Evolutionary conservation across 768 basidiomycete genomes (phyloP).

Genomic region (Leucocoprinus birnbaumii): DNA sequence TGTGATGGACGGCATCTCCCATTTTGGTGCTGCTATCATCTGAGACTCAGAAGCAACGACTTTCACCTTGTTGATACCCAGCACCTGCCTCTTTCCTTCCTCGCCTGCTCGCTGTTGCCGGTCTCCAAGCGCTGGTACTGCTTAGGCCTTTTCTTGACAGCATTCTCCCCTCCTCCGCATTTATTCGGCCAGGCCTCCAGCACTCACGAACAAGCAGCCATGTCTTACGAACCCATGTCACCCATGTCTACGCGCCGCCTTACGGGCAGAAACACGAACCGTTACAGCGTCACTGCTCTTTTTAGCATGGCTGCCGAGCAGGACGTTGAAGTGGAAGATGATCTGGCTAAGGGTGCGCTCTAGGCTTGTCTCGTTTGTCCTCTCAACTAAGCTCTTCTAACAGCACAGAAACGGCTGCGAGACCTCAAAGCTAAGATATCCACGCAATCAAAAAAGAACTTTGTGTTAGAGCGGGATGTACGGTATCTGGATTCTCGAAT

Average conservation of each 20-base stretch:
- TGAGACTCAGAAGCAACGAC: not conserved
- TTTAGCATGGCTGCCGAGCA: conserved; percentile 99
- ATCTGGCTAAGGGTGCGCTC: conserved; percentile 85
- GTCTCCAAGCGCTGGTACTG: conserved; percentile 17
- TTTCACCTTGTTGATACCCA: conserved; percentile 8
- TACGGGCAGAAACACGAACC: conserved; percentile 92
- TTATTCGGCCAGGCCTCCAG: conserved; percentile 19
- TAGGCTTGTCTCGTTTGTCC: conserved; percentile 1
- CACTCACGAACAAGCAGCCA: conserved; percentile 32
- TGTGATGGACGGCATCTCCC: conserved; percentile 7
- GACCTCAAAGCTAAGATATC: conserved; percentile 97
- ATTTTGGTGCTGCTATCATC: conserved; percentile 8
- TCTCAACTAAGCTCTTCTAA: conserved; percentile 2
- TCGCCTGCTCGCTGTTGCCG: conserved; percentile 18
- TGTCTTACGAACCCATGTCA: conserved; percentile 64
- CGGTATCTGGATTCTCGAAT: conserved; percentile 97
- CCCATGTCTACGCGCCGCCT: conserved; percentile 72
- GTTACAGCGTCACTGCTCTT: conserved; percentile 92
- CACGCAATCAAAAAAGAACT: conserved; percentile 99
- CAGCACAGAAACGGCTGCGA: conserved; percentile 94
- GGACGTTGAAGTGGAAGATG: conserved; percentile 97
- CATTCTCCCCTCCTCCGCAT: conserved; percentile 11
- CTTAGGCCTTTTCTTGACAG: conserved; percentile 11
- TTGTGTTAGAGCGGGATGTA: conserved; percentile 97
- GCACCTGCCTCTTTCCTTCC: conserved; percentile 6